These are phyloP conservation scores for Flaveria sonorensis DNA, from an alignment of 129 eudicot species.

Conservation along the genomic window DNA sequence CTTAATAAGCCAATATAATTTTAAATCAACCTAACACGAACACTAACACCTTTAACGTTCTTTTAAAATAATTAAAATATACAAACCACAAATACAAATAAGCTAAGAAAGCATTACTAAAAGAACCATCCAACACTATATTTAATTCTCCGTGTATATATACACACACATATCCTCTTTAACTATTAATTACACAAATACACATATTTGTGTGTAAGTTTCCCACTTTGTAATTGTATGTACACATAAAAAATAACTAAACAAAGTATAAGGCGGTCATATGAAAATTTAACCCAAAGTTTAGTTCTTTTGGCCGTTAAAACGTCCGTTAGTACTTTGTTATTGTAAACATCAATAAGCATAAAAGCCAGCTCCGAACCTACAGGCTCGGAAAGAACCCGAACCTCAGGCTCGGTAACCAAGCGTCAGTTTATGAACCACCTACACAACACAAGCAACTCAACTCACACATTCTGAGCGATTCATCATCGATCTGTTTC, in stretches of 20 bases:
- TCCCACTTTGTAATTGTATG: too few species aligned
- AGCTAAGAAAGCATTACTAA: too few species aligned
- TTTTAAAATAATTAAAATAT: too few species aligned
- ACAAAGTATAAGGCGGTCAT: slow-evolving; percentile 19
- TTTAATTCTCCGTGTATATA: too few species aligned
- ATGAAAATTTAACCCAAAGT: neutral
- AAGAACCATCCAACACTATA: too few species aligned
- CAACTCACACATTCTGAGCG: slow-evolving; percentile 27
- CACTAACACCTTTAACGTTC: neutral
- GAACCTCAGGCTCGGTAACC: slow-evolving; percentile 25
- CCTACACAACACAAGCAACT: slow-evolving; percentile 18
- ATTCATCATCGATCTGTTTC: slow-evolving; percentile 13
- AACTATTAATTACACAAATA: too few species aligned
- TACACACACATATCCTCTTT: too few species aligned
- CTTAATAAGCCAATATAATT: too few species aligned
- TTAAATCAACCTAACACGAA: too few species aligned
- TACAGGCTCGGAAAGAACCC: slow-evolving; percentile 20
- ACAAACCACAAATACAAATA: too few species aligned
- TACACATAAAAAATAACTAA: neutral
- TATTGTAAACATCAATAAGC: neutral
- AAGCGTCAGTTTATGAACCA: slow-evolving; percentile 29
- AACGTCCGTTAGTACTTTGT: neutral
- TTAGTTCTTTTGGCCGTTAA: neutral
- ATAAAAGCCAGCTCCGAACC: slow-evolving; percentile 14
- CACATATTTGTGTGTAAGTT: too few species aligned